Evolutionary conservation across 441 rosid species (phyloP), one percentile per base, ranked within the genome.

Genomic region (Erysimum cheiri): DNA sequence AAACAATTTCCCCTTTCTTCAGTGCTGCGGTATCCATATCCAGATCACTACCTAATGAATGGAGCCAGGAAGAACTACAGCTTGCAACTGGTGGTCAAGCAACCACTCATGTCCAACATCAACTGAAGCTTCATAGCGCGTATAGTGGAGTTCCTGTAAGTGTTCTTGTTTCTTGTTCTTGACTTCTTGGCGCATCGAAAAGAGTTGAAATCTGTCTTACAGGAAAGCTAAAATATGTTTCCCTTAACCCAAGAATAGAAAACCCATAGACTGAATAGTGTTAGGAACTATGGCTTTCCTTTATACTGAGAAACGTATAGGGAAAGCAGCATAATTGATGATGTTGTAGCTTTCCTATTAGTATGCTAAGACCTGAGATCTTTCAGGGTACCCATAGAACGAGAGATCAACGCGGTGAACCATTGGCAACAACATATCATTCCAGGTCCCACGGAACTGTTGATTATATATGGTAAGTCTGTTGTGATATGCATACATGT

Each of bases 351-450:
- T 61, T 8, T 53, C 54, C 29, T 47, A 37, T 26, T 11, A 56
- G 60, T 62, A 33, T 75, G 61, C 53, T 69, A 69, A 75, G n/a
- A 11, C 37, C 24, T 55, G 70, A 60, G 75, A 70, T 36, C 73
- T 68, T 82, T 64, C 85, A 93, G 97, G 93, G 96, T 40, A 79
- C 81, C 55, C 15, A 26, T 47, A 68, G 80, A 70, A 81, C 88
- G 6, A 86, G 98, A 79, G 91, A 84, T 77, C 69, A 41, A 32
- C 11, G 32, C 37, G 96, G 98, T 73, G 98, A 94, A 73, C 96
- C 98, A 56, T 80, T 90, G 79, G 99, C 94, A 69, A 94, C 97
- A 60, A 88, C 98, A 5, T 87, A 78, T 79, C 96, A 92, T 77
- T 85, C 91, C 58, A 77, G 73, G 81, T 92, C 90, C 75, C 81